Base-by-base conservation (phyloP, 148 eudicot species). In the Agrostemma githago region DNA sequence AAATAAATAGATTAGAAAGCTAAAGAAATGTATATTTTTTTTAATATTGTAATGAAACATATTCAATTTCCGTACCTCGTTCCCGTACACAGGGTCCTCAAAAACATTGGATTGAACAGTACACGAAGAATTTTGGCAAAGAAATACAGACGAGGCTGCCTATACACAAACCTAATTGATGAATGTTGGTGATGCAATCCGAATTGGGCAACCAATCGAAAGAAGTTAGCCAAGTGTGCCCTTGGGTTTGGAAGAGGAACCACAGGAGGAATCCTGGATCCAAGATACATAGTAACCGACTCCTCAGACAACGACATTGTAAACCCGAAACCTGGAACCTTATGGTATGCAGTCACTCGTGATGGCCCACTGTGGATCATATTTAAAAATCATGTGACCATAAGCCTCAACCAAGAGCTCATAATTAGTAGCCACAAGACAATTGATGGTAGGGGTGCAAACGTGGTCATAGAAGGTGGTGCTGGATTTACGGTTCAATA, bases 251-350 rank as follows among this genome's bases (percentile, higher is more conserved):
- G 86, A 5, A 77, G 67, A 21, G 82, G 86, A 5, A 81, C 93
- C 62, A 81, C 82, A 14, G 93, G 93, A 1, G 93, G 93, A 8
- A 82, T 81, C 19, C 81, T 68, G 0, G 93, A 90, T 2, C 54
- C 72, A 17, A 73, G 39, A 60, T 89, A 89, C 64, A 75, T 84
- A 3, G 90, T 89, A 59, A 84, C 74, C 2, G 89, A 89, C 75
- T 46, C 88, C 0, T 83, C 88, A 2, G 89, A 88, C 53, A 66
- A 80, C 8, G 89, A 88, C 77, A 84, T 83, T 62, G 81, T 83
- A 21, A 83, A 86, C 86, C 95, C 95, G 15, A 77, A 79, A 60
- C 90, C 86, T 12, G 91, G 95, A 17, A 90, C 95, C 42, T 85
- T 90, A 1, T 82, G 95, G 10, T 79, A 88, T 39, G 91, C 87